Percentiles rank a stretch among this genome's conserved stretches.
These are phyloP conservation scores for Gymnopilus dilepis DNA, from an alignment of 768 basidiomycete genomes.

Conservation along the genomic window DNA sequence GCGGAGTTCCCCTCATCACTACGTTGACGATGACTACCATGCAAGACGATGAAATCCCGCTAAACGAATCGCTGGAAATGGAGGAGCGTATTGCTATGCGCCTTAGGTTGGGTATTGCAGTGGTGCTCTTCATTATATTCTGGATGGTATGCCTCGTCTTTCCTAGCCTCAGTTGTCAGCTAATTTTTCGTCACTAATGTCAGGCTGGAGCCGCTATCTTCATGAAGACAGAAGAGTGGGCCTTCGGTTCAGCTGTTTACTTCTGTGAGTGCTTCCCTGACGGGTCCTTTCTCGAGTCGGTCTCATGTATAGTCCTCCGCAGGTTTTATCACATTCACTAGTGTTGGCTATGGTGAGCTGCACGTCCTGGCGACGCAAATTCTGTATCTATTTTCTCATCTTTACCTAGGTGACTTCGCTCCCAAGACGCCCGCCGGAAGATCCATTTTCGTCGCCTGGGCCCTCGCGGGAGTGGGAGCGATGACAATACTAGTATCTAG, in stretches of 20 bases:
- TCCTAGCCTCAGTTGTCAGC: neutral
- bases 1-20: constrained; percentile 20
- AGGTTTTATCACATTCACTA: constrained; percentile 79
- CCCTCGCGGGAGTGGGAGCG: constrained; percentile 73
- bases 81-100: constrained; percentile 62
- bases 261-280: constrained; percentile 59
- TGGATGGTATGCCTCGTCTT: constrained; percentile 62
- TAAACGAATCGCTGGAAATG: constrained; percentile 35
- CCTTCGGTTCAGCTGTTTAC: constrained; percentile 66
- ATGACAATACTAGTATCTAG: constrained; percentile 80
- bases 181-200: neutral
- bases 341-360: constrained; percentile 65
- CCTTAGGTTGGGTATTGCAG: constrained; percentile 60
- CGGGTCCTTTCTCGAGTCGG: neutral
- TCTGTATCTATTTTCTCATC: neutral
- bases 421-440: constrained; percentile 73
- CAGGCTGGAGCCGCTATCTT: constrained; percentile 77
- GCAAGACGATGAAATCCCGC: constrained; percentile 36
- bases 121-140: constrained; percentile 71
- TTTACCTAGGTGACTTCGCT: constrained; percentile 55
- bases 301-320: neutral
- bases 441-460: constrained; percentile 81
- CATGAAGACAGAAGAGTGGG: constrained; percentile 70
- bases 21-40: constrained; percentile 24
- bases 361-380: neutral